phyloP scores from a whole-genome alignment of 352 stramenopile genomes.

The Phytophthora ramorum region DNA sequence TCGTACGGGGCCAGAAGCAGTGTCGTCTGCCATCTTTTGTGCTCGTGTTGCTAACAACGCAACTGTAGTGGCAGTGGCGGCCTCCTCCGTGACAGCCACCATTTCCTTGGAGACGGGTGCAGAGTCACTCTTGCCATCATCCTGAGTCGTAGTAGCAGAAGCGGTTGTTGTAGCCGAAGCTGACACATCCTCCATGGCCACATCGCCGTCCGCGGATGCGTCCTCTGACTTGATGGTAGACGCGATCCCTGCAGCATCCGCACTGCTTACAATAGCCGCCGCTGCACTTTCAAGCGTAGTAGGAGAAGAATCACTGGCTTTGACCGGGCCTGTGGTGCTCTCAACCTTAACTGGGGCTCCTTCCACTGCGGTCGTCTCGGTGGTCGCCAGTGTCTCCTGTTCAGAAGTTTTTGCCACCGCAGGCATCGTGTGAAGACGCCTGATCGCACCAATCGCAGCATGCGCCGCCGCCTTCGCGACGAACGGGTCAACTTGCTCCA shows the following conservation, averaged over 20 bases:
- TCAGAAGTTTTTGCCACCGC: constrained; percentile 4
- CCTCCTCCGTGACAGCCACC: constrained; percentile 70
- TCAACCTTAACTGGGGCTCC: constrained; percentile 22
- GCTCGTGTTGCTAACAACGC: constrained; percentile 66
- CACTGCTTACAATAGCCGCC: constrained; percentile 44
- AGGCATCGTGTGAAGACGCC: constrained; percentile 66
- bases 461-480: constrained; percentile 74
- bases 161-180: constrained; percentile 10
- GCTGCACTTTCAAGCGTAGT: constrained; percentile 49
- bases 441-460: constrained; percentile 69
- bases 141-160: constrained; percentile 7
- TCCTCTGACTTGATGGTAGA: constrained; percentile 46
- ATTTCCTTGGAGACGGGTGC: constrained; percentile 52
- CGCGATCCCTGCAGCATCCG: constrained; percentile 48
- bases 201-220: constrained; percentile 43
- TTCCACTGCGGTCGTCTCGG: constrained; percentile 8
- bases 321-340: constrained; percentile 1
- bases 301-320: constrained; percentile 9
- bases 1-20: constrained; percentile 48
- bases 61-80: constrained; percentile 61
- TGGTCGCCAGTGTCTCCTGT: not conserved
- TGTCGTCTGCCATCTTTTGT: constrained; percentile 51
- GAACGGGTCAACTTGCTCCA: constrained; percentile 69
- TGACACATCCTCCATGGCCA: constrained; percentile 48
- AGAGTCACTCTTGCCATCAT: constrained; percentile 3